Base-by-base conservation (phyloP, 2,329 filamentous ascomycete species). In the Penicillium concentricum region DNA sequence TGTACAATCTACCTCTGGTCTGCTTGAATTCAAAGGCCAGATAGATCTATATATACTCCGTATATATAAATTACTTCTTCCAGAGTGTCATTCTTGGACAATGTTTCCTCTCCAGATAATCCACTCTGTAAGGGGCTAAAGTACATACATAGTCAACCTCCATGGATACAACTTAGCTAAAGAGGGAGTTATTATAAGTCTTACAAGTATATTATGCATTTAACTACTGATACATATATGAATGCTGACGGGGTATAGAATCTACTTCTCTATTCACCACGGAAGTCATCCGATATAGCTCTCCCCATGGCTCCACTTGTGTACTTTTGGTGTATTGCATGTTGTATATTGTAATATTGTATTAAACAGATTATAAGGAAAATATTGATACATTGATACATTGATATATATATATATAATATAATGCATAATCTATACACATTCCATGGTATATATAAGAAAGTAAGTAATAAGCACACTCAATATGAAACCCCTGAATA, bases 41-140 rank as follows among this genome's bases (percentile, higher is more conserved):
- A 47, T 20, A 24, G 28, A 18, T 35, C n/a, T 20, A n/a, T 34
- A 10, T 45, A 4, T 34, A 13, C n/a, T n/a, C n/a, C n/a, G n/a
- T n/a, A n/a, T 20, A n/a, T 34, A 10, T 45, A 4, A 22, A 13
- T 13, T 12, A 32, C 15, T 35, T 35, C 18, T 46, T 46, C 30
- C 12, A 9, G 35, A 46, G 9, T 35, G 30, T 51, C 47, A 30
- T 28, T 30, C 26, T 20, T 28, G 43, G 43, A 48, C 20, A 34
- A 24, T 26, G 43, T 13, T 41, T 5, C 28, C 51, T 53, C n/a
- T 16, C n/a, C 13, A 13, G 18, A n/a, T 18, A 43, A 44, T 51
- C 45, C 52, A 51, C 52, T 44, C 46, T 51, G 53, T 26, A 55
- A 51, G 53, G 51, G 51, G 51, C 20, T 35, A 26, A 39, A 47